Percentiles rank a stretch among this genome's conserved stretches.
phyloP scores from a whole-genome alignment of 2,329 filamentous ascomycete species.

The Gnomoniopsis smithogilvyi region DNA sequence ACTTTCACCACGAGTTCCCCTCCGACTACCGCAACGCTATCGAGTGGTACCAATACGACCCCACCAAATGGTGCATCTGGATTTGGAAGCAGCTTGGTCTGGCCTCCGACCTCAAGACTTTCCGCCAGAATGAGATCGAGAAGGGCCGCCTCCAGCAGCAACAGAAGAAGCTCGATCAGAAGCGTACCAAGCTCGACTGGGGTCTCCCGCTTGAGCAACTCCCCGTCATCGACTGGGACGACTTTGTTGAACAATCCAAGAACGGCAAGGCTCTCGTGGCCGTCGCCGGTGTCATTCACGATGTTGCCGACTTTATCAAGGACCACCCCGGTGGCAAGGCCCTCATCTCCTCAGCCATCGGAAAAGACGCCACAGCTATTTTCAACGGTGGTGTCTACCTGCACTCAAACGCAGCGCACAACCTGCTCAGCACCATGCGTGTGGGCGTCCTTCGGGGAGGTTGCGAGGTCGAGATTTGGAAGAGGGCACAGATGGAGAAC shows the following conservation, averaged over 20 bases:
- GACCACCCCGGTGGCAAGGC: conserved; percentile 89
- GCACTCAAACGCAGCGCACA: conserved; percentile 88
- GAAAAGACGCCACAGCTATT: conserved; percentile 85
- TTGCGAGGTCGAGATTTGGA: conserved; percentile 91
- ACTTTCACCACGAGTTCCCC: conserved; percentile 94
- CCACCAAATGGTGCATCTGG: conserved; percentile 89
- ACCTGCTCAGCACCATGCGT: conserved; percentile 82
- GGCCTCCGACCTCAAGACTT: conserved; percentile 85
- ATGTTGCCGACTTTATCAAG: conserved; percentile 80
- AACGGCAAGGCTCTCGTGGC: conserved; percentile 74
- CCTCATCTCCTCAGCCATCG: conserved; percentile 76
- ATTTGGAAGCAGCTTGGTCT: conserved; percentile 79
- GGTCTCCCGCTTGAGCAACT: conserved; percentile 81
- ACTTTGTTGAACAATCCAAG: conserved; percentile 75
- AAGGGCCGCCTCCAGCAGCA: conserved; percentile 85
- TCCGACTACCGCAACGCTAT: conserved; percentile 92
- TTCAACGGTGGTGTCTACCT: conserved; percentile 91
- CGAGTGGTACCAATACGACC: conserved; percentile 88
- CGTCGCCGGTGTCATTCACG: conserved; percentile 82
- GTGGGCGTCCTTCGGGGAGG: conserved; percentile 83
- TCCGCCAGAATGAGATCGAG: conserved; percentile 88
- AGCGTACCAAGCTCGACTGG: conserved; percentile 80
- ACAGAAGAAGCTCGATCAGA: conserved; percentile 91
- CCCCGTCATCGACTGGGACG: conserved; percentile 82
- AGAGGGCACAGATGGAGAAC: conserved; percentile 78